These are phyloP conservation scores for Syncephalastrum contaminatum DNA, from an alignment of 371 early-diverging fungal genomes.

Conservation along the genomic window DNA sequence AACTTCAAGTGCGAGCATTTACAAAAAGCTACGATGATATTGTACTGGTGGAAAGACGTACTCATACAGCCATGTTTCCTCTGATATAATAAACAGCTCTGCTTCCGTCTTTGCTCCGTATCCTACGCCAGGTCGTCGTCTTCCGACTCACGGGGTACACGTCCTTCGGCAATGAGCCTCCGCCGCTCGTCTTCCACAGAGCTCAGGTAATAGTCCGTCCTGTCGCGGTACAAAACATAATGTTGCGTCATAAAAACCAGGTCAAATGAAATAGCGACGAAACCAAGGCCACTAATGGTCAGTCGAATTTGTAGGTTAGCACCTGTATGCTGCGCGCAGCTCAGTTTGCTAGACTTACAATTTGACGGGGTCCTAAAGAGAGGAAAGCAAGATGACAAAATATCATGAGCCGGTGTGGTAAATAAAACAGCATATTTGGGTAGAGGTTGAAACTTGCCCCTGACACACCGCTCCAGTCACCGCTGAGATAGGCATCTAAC, in stretches of 20 bases:
- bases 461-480: constrained; percentile 70
- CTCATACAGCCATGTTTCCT: too few species aligned
- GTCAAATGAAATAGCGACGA: constrained; percentile 81
- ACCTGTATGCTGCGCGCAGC: neutral
- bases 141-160: constrained; percentile 22
- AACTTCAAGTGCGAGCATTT: too few species aligned
- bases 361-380: constrained; percentile 48
- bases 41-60: too few species aligned
- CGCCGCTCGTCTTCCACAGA: constrained; percentile 44
- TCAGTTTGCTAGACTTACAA: constrained; percentile 33
- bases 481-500: constrained; percentile 68
- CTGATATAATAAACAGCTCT: too few species aligned
- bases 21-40: too few species aligned
- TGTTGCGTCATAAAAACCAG: constrained; percentile 85
- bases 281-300: constrained; percentile 67
- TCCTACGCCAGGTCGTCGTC: too few species aligned
- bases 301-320: neutral
- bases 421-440: neutral
- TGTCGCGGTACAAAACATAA: constrained; percentile 67
- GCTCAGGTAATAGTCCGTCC: constrained; percentile 39
- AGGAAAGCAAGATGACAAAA: constrained; percentile 7
- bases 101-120: too few species aligned
- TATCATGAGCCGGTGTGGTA: neutral
- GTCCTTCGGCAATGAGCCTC: constrained; percentile 36
- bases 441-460: constrained; percentile 44